These are phyloP conservation scores for Jatropha multifida DNA, from an alignment of 441 rosid genomes.

Conservation along the genomic window DNA sequence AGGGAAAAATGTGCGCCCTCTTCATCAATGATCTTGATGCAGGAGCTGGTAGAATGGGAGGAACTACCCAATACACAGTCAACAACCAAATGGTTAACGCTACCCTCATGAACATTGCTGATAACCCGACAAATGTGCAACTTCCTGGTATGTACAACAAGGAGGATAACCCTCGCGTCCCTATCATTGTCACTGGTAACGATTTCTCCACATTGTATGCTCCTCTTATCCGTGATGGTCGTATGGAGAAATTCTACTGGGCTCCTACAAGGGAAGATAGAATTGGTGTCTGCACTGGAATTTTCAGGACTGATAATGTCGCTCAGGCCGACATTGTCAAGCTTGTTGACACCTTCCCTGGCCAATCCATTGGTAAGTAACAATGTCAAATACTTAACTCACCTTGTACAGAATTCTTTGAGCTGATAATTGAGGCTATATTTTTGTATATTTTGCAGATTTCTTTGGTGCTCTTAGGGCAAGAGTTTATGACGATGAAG, in stretches of 20 bases:
- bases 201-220: constrained; percentile 95
- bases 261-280: constrained; percentile 95
- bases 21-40: constrained; percentile 99
- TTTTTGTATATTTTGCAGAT: constrained; percentile 36
- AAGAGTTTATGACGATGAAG: constrained; percentile 96
- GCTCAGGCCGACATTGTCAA: constrained; percentile 51
- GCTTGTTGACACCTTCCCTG: constrained; percentile 90
- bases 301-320: constrained; percentile 67
- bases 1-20: constrained; percentile 95
- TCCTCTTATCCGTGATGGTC: constrained; percentile 98
- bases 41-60: constrained; percentile 94
- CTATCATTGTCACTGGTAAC: constrained; percentile 90
- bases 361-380: constrained; percentile 84
- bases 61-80: constrained; percentile 97
- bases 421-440: no score
- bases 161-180: constrained; percentile 93
- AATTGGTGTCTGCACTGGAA: constrained; percentile 89
- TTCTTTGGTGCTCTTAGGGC: constrained; percentile 97
- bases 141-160: constrained; percentile 99
- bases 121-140: constrained; percentile 88
- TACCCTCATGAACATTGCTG: constrained; percentile 99
- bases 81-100: constrained; percentile 99
- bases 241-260: constrained; percentile 99
- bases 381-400: no score
- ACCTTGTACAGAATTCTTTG: no score